phyloP scores from a whole-genome alignment of 1,284 basidiomycete genomes.

The Stygiomarasmius scandens region DNA sequence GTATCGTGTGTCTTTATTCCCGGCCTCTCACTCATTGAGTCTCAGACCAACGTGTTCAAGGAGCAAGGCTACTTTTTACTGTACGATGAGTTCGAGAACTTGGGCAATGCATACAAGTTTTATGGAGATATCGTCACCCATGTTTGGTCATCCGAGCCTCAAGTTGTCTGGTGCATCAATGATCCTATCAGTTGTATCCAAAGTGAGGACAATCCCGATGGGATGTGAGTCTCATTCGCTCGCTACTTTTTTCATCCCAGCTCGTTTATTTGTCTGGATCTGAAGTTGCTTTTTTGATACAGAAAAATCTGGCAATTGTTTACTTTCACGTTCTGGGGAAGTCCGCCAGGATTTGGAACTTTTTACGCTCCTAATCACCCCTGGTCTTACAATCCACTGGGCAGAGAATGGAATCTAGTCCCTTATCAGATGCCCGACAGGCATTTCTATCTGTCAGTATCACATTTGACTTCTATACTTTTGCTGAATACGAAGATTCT shows the following conservation, averaged over 20 bases:
- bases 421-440: constrained; percentile 7
- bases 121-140: constrained; percentile 8
- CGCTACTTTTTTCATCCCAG: background rate
- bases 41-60: constrained; percentile 5
- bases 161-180: constrained; percentile 9
- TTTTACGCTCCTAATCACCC: background rate
- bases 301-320: constrained; percentile 4
- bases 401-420: constrained; percentile 11
- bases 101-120: constrained; percentile 5
- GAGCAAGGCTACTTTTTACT: constrained; percentile 6
- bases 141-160: constrained; percentile 3
- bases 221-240: constrained; percentile 2
- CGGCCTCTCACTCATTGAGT: background rate
- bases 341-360: background rate
- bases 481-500: too few relatives aligned
- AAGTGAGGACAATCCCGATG: constrained; percentile 6
- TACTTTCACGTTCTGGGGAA: constrained; percentile 11
- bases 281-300: too few relatives aligned
- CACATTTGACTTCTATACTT: too few relatives aligned
- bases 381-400: constrained; percentile 7
- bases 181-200: constrained; percentile 3
- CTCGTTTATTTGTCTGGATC: too few relatives aligned
- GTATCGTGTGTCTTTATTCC: background rate
- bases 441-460: constrained; percentile 10
- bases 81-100: background rate